phyloP scores from a whole-genome alignment of 169 alveolate species.

The Plasmodium relictum region DNA sequence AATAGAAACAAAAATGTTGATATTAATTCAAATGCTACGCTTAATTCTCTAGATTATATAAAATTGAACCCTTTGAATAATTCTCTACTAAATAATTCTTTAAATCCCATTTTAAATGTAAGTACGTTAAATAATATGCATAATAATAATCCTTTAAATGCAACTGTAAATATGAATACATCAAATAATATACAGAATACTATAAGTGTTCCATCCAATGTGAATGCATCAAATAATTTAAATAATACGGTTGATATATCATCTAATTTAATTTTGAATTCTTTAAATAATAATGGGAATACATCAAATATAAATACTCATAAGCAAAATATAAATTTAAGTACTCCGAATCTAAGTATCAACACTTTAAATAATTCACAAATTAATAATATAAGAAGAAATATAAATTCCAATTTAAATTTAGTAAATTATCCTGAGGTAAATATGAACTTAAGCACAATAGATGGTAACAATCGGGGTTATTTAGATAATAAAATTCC shows the following conservation, averaged over 20 bases:
- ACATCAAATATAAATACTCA: neutral
- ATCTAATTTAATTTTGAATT: neutral
- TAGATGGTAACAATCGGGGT: too few relatives aligned
- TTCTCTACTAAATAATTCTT: constrained; percentile 2
- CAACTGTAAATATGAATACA: neutral
- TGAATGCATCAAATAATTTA: neutral
- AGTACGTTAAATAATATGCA: neutral
- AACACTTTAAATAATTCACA: neutral
- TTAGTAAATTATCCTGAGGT: neutral
- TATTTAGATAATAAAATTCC: neutral
- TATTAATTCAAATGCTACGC: neutral
- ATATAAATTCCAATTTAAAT: constrained; percentile 3
- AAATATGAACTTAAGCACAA: neutral
- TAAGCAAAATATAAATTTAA: too few relatives aligned
- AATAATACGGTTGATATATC: neutral
- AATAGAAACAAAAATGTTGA: constrained; percentile 4
- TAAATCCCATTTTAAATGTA: constrained; percentile 20
- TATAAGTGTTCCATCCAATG: neutral
- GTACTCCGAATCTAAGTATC: neutral
- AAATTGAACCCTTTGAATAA: neutral
- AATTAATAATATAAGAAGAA: neutral
- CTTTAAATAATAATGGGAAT: neutral
- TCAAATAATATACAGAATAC: neutral
- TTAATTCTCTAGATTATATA: constrained; percentile 12
- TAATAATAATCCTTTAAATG: neutral